A percentile compares a stretch with the other conserved stretches of the same genome.
Evolutionary conservation across 257 asterid genomes (phyloP).

Genomic region (Capsicum baccatum): DNA sequence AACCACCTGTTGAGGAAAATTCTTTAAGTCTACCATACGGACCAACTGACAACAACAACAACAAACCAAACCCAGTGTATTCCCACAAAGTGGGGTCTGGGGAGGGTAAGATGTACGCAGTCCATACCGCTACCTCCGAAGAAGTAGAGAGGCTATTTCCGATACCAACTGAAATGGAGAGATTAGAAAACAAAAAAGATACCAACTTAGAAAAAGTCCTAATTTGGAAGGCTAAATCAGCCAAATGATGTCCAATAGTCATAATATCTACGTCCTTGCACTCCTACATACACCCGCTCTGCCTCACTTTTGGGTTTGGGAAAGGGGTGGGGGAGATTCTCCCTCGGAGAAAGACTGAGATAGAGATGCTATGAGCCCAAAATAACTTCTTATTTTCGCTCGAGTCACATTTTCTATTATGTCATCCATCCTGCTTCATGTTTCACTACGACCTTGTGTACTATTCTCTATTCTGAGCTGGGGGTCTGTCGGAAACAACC

Average conservation of each 20-base stretch:
- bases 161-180: neutral
- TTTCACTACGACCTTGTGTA: no score
- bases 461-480: no score
- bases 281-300: neutral
- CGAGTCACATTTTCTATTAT: neutral
- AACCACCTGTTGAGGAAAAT: neutral
- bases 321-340: neutral
- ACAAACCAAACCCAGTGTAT: no score
- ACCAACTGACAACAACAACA: no score
- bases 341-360: neutral
- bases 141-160: no score
- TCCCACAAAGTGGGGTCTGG: no score
- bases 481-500: no score
- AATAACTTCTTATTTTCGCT: neutral
- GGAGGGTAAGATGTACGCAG: no score
- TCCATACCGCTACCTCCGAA: no score
- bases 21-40: neutral
- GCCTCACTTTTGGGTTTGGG: neutral
- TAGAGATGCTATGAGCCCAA: neutral
- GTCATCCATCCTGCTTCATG: no score
- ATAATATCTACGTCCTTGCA: neutral
- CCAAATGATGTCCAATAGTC: neutral
- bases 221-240: neutral
- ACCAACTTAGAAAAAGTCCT: neutral
- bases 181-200: neutral